These are phyloP conservation scores for Aspergillus udagawae DNA, from an alignment of 2,329 filamentous ascomycete species.

Conservation along the genomic window DNA sequence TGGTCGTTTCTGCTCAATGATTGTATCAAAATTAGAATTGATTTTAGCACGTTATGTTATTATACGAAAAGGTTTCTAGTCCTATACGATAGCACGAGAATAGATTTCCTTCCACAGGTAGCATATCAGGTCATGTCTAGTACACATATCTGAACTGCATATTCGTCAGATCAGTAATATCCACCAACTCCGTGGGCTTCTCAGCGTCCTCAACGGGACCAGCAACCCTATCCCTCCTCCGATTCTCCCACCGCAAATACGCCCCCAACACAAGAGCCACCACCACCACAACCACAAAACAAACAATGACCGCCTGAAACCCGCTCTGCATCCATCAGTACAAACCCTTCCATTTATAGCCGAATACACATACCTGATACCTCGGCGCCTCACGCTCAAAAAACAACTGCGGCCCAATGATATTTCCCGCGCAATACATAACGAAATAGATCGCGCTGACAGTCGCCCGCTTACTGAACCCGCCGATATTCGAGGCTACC, in stretches of 20 bases:
- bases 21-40: constrained; percentile 5
- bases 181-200: constrained; percentile 2
- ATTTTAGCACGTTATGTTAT: not conserved
- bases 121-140: not conserved
- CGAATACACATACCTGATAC: constrained; percentile 19
- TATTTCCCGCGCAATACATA: constrained; percentile 42
- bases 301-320: constrained; percentile 16
- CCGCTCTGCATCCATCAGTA: constrained; percentile 11
- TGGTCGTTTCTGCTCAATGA: constrained; percentile 25
- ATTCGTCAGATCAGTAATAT: constrained; percentile 16
- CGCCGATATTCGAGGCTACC: constrained; percentile 45
- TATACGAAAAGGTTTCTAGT: not conserved
- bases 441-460: constrained; percentile 44
- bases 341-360: no score
- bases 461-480: constrained; percentile 48
- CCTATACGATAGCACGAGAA: constrained; percentile 1
- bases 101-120: not conserved
- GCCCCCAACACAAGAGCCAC: constrained; percentile 6
- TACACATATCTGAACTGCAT: constrained; percentile 15
- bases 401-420: constrained; percentile 45
- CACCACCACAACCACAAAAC: constrained; percentile 12
- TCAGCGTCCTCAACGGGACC: not conserved
- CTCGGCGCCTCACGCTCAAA: constrained; percentile 37
- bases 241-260: constrained; percentile 16
- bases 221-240: constrained; percentile 2